Evolutionary conservation across 2,329 filamentous ascomycete genomes (phyloP).

Genomic region (Thielaviopsis populi): DNA sequence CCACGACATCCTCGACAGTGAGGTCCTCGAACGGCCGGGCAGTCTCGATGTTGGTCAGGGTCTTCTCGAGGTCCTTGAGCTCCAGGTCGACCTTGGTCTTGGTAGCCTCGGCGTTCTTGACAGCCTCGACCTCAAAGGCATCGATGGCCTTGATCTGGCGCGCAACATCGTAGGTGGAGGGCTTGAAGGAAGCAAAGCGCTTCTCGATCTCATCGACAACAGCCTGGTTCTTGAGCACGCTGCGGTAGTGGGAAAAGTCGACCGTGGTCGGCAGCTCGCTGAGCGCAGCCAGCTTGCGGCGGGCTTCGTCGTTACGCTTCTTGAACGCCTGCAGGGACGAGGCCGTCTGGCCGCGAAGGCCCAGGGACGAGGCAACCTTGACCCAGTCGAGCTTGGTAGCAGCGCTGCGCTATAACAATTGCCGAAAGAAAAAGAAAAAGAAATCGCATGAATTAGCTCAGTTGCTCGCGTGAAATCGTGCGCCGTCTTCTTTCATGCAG

Average conservation of each 20-base stretch:
- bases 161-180: conserved; percentile 76
- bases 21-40: conserved; percentile 92
- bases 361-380: conserved; percentile 85
- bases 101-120: conserved; percentile 93
- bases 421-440: conserved; percentile 12
- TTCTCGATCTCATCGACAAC: conserved; percentile 95
- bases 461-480: background rate
- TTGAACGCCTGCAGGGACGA: conserved; percentile 90
- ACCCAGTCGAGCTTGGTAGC: conserved; percentile 99
- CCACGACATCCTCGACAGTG: conserved; percentile 91
- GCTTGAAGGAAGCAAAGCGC: conserved; percentile 84
- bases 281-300: conserved; percentile 77
- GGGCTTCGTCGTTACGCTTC: conserved; percentile 98
- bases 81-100: conserved; percentile 93
- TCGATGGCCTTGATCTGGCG: conserved; percentile 98
- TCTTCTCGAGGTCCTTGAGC: conserved; percentile 85
- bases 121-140: conserved; percentile 88
- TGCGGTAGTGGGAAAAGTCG: conserved; percentile 90
- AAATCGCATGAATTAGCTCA: conserved; percentile 1
- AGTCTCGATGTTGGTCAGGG: conserved; percentile 91
- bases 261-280: conserved; percentile 71
- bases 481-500: too few relatives aligned
- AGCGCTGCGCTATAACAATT: conserved; percentile 68
- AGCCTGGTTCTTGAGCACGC: conserved; percentile 85
- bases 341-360: conserved; percentile 89